These are phyloP conservation scores for Aureoboletus auriporus DNA, from an alignment of 768 basidiomycete species.

Conservation along the genomic window DNA sequence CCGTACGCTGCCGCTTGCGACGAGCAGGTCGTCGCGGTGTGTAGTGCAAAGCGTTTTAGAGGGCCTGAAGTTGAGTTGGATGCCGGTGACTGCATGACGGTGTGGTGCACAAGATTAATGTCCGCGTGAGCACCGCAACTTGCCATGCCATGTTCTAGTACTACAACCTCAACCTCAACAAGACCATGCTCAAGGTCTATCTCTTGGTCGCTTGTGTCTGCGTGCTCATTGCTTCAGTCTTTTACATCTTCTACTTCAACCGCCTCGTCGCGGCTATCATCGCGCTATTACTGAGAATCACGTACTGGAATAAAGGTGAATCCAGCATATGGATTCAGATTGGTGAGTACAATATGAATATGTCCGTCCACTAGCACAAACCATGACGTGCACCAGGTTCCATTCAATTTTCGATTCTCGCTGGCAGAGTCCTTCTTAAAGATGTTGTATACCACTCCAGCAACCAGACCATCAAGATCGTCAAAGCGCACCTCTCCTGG, in stretches of 20 bases:
- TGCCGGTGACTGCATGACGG: constrained; percentile 19
- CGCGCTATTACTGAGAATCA: constrained; percentile 59
- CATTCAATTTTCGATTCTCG: constrained; percentile 85
- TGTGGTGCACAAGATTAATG: background rate
- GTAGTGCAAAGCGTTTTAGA: constrained; percentile 61
- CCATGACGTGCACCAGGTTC: constrained; percentile 50
- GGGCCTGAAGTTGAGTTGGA: constrained; percentile 36
- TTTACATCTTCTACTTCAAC: constrained; percentile 92
- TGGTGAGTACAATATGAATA: constrained; percentile 41
- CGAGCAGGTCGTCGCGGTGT: constrained; percentile 70
- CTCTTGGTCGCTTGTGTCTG: constrained; percentile 64
- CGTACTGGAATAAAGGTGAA: constrained; percentile 73
- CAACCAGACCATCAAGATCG: constrained; percentile 82
- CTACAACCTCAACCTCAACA: background rate
- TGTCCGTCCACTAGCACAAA: background rate
- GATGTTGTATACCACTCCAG: constrained; percentile 88
- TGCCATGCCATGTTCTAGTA: background rate
- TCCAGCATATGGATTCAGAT: constrained; percentile 84
- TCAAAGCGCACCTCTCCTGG: constrained; percentile 88
- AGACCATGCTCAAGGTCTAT: constrained; percentile 50
- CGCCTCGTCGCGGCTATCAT: constrained; percentile 71
- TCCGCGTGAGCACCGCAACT: background rate
- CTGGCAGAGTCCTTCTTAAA: constrained; percentile 84
- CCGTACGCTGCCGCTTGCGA: constrained; percentile 77
- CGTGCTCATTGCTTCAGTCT: constrained; percentile 49